Percentiles rank a stretch among this genome's conserved stretches.
Conservation (phyloP, 2,329 filamentous ascomycete species). For the Exophiala sideris region DNA sequence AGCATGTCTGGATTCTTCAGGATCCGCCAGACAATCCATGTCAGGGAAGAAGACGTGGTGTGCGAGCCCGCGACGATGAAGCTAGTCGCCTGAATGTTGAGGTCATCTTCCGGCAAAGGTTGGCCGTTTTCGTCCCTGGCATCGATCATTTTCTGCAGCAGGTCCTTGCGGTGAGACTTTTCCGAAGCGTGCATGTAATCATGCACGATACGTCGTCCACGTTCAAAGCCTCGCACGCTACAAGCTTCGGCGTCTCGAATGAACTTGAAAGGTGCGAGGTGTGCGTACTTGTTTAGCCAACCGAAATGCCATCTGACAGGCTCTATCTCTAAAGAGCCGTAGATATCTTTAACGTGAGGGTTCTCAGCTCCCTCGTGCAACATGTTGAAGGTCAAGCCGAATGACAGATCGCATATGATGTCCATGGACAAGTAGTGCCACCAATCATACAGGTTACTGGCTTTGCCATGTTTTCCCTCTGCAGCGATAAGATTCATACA, state of each 20-base stretch:
- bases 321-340: slow-evolving; percentile 8
- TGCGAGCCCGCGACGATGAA: slow-evolving; percentile 6
- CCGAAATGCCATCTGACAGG: slow-evolving; percentile 8
- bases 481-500: slow-evolving; percentile 1
- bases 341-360: slow-evolving; percentile 8
- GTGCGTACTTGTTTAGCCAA: slow-evolving; percentile 9
- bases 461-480: not conserved
- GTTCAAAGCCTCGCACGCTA: slow-evolving; percentile 7
- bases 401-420: slow-evolving; percentile 10
- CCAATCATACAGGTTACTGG: slow-evolving; percentile 11
- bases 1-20: slow-evolving; percentile 1
- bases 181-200: slow-evolving; percentile 5
- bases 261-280: slow-evolving; percentile 7
- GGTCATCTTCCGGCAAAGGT: slow-evolving; percentile 10
- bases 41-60: slow-evolving; percentile 6
- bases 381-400: slow-evolving; percentile 7
- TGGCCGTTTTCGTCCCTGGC: slow-evolving; percentile 1
- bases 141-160: slow-evolving; percentile 12
- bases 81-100: slow-evolving; percentile 10
- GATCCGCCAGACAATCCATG: slow-evolving; percentile 14
- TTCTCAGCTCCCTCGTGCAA: slow-evolving; percentile 6
- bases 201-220: slow-evolving; percentile 5
- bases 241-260: slow-evolving; percentile 11
- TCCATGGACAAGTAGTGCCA: slow-evolving; percentile 13
- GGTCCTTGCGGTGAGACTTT: slow-evolving; percentile 6